Conservation (phyloP, 2,329 filamentous ascomycete species). For the Rhynchosporium agropyri region DNA sequence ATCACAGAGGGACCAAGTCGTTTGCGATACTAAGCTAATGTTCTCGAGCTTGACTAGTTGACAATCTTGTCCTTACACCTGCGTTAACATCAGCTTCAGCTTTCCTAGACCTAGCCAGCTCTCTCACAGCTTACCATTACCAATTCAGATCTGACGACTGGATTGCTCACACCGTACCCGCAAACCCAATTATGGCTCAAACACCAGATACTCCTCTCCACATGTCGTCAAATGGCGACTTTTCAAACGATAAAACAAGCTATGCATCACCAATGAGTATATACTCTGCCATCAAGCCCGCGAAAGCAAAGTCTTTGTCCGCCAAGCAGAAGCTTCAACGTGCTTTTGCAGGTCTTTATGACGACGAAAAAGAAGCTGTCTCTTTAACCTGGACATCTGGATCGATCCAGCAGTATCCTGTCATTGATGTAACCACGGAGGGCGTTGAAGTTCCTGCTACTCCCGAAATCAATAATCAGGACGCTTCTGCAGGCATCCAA, state of each 20-base stretch:
- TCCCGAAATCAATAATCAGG: neutral
- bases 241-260: conserved; percentile 4
- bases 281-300: neutral
- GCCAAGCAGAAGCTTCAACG: neutral
- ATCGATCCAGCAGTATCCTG: neutral
- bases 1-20: too few relatives aligned
- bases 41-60: neutral
- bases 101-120: neutral
- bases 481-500: neutral
- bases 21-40: too few relatives aligned
- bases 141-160: too few relatives aligned
- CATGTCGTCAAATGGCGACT: neutral
- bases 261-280: neutral
- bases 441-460: neutral
- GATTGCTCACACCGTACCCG: neutral
- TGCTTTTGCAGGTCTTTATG: conserved; percentile 8
- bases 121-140: neutral
- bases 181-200: neutral
- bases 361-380: neutral
- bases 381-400: neutral
- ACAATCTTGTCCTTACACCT: neutral
- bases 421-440: neutral
- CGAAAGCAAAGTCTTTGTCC: neutral
- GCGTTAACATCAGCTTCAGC: neutral
- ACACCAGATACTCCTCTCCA: conserved; percentile 9